Base-by-base conservation (phyloP, 176 grass and related monocot genomes). In the Rhynchospora tenuis region DNA sequence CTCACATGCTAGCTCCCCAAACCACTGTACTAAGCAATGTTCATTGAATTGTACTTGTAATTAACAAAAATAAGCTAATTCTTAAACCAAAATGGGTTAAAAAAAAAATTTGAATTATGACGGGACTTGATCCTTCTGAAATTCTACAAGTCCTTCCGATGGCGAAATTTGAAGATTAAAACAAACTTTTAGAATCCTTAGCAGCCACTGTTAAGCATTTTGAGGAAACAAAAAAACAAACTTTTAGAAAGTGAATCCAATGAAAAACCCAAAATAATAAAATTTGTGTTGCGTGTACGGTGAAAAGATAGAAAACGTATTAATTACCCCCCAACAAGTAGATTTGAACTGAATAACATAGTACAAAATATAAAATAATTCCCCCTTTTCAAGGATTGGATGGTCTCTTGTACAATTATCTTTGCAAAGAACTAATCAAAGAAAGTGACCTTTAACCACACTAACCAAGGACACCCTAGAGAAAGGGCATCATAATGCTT, bases 401-500 rank as follows among this genome's bases (percentile, higher is more conserved):
- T 73, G 69, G 10, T 48, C 45, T 38, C 29, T 67, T 42, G 16
- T 67, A 9, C 19, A 38, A 68, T 74, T 27, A 23, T 74, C 52
- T 62, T 24, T n/a, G 38, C 1, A 22, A 22, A 61, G 1, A 23
- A 80, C n/a, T 80, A 80, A 80, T 42, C 8, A 80, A 28, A 80
- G 76, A 80, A 80, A 80, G 56, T 80, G 56, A 62, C 27, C 3
- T 59, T 8, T 80, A 80, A 59, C 78, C 56, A 59, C 29, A 80
- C 57, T 80, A 31, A 61, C 56, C 17, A 62, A 15, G 28, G 54
- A 55, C 73, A 77, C 7, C 7, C 71, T 28, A 52, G 10, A 74
- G 4, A 48, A 52, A 74, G 46, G 71, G 46, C 52, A 26, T 74
- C n/a, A 74, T 28, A 74, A 28, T 74, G 11, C 46, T 46, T 74